Conservation (phyloP, 2,329 filamentous ascomycete species). For the Talaromyces sp. region DNA sequence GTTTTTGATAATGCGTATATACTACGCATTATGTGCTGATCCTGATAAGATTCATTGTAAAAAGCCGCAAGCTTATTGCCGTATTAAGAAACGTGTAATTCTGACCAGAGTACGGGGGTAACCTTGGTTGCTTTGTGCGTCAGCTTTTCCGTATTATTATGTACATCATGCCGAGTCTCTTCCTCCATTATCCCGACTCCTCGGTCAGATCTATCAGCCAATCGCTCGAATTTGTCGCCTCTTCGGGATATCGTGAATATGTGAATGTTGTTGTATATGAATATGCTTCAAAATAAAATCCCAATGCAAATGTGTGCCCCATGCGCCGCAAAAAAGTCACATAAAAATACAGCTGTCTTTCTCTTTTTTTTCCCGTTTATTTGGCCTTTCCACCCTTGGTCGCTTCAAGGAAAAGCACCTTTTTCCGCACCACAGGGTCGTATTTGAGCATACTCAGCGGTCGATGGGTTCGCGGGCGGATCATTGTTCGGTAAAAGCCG, state of each 20-base stretch:
- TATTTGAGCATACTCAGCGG: constrained; percentile 99
- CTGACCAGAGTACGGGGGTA: neutral
- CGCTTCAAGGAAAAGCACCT: constrained; percentile 91
- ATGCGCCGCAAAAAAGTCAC: neutral
- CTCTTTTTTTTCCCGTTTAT: constrained; percentile 16
- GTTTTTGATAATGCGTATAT: neutral
- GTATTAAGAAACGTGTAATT: neutral
- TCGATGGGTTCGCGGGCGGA: constrained; percentile 71
- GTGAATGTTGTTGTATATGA: neutral
- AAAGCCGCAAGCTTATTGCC: neutral
- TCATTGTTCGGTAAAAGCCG: constrained; percentile 90
- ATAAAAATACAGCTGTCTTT: neutral
- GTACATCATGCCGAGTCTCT: neutral
- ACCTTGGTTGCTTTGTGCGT: too few species aligned
- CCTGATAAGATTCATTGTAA: neutral
- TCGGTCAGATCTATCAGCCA: neutral
- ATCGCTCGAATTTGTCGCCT: neutral
- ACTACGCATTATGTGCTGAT: neutral
- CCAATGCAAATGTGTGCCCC: neutral
- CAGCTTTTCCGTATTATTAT: neutral
- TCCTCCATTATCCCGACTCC: neutral
- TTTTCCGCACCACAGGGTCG: constrained; percentile 92
- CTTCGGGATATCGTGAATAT: neutral
- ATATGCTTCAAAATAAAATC: neutral
- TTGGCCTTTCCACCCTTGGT: constrained; percentile 66